Evolutionary conservation across 345 rosid species (phyloP), one percentile per base, ranked within the genome.

Genomic region (Triadica sebifera): DNA sequence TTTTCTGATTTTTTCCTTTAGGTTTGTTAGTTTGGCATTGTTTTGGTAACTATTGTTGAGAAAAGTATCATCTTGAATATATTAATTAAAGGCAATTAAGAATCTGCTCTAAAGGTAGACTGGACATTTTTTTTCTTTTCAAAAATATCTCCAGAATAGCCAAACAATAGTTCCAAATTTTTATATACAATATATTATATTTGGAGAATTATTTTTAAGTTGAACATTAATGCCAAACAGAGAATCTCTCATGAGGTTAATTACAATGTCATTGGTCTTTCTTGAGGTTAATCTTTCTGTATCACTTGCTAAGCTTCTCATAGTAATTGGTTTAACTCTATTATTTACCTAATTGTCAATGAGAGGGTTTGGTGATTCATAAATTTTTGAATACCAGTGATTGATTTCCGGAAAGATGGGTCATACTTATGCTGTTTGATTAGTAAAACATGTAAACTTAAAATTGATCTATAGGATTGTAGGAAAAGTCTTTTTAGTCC

Each of bases 301-400:
- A 62, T 56, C 22, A 39, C 24, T 61, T 56, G 25, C 66, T 24
- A n/a, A 71, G 34, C 59, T 43, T 66, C 60, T 60, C 12, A 24
- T 4, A 4, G 51, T 49, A 60, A 72, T 19, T 61, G 25, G 16
- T 69, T 60, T 24, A 69, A 51, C 61, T 67, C 29, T 50, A n/a
- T 56, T 56, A 7, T 65, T 66, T 64, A 19, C 53, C 55, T 41
- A 25, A 29, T 20, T 13, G 45, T 29, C 45, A 66, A 63, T 8
- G 1, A 29, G 59, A 62, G 39, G n/a, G 20, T 61, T 68, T 73
- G 22, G 17, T 34, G 55, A 20, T 45, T 52, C 58, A 55, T 25
- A 37, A 58, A 67, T 59, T 45, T 41, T 11, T 51, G 29, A 29
- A 52, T 16, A 49, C 41, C 68, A 38, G 0, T 49, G 45, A 46